These are phyloP conservation scores for Tolypocladium album DNA, from an alignment of 2,329 filamentous ascomycete species.

Conservation along the genomic window DNA sequence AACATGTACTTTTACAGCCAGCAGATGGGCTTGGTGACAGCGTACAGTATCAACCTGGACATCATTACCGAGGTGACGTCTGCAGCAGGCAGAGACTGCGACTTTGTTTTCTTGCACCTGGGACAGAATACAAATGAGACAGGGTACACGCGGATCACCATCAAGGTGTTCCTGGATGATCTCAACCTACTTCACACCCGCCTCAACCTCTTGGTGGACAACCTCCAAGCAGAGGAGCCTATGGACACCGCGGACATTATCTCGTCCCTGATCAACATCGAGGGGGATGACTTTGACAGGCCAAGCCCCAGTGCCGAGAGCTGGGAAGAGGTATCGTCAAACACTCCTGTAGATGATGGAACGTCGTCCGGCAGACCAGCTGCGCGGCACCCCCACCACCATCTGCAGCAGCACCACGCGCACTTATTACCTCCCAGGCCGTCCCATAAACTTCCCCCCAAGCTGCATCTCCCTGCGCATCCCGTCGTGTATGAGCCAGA, in stretches of 20 bases:
- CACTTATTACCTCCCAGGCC: constrained; percentile 22
- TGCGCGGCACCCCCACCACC: constrained; percentile 20
- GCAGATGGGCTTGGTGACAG: constrained; percentile 80
- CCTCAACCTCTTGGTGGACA: constrained; percentile 75
- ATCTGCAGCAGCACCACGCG: constrained; percentile 6
- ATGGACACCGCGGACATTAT: constrained; percentile 60
- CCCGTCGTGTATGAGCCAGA: constrained; percentile 77
- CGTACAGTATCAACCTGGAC: constrained; percentile 65
- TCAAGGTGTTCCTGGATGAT: constrained; percentile 90
- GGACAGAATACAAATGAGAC: constrained; percentile 50
- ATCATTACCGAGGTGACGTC: constrained; percentile 82
- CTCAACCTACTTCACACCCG: constrained; percentile 71
- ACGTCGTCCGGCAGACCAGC: constrained; percentile 28
- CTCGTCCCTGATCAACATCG: constrained; percentile 62
- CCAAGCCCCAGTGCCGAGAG: constrained; percentile 69
- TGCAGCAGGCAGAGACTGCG: constrained; percentile 80
- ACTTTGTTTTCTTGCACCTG: constrained; percentile 80
- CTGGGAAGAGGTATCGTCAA: constrained; percentile 72
- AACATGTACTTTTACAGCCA: constrained; percentile 96
- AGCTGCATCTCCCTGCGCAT: constrained; percentile 72
- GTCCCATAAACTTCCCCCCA: constrained; percentile 38
- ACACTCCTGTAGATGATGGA: constrained; percentile 47
- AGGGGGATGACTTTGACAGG: constrained; percentile 47
- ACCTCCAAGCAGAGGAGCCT: constrained; percentile 62
- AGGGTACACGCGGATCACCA: constrained; percentile 63